Base-by-base conservation (phyloP, 1,284 basidiomycete genomes). In the Pyrrhoderma lamaoense region DNA sequence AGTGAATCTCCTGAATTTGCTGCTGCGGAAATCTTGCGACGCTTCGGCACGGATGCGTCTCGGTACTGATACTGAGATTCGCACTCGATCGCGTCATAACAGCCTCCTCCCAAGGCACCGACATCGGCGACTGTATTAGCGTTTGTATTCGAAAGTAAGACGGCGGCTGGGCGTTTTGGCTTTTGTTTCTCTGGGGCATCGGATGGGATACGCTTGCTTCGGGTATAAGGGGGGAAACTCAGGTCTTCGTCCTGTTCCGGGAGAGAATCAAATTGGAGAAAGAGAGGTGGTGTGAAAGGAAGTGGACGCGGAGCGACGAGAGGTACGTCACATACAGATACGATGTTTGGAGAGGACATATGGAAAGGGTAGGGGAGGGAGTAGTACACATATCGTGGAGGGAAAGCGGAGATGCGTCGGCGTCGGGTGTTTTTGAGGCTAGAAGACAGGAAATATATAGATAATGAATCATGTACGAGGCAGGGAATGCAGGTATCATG, bases 221-320 rank as follows among this genome's bases (percentile, higher is more conserved):
- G 53, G 9, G 53, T 55, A 36, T 55, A 55, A 13, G 53, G 53
- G 11, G 53, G 53, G 43, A 51, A 55, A 23, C 49, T 51, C 1
- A 55, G 39, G 18, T 55, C 53, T 40, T 55, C 53, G 31, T 55
- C 53, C 25, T 55, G 49, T 21, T 55, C 53, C 25, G 53, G 53
- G 2, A 55, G 37, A 35, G 25, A 52, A 37, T 56, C 51, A 47
- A 56, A 56, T 37, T 56, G 54, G 21, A 56, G 36, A 23, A 56
- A 52, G 13, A 49, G 37, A 11, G 53, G 53, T 42, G 53, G 45
- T 0, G 49, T 51, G 44, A 55, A 57, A 42, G 39, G 40, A 27
- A 45, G 35, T 37, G 40, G 44, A 3, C 53, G 47, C 18, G 49
- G 49, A 18, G 56, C 46, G 42, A 43, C 39, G 34, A 45, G 31